Evolutionary conservation across 225 moss, liverwort and hornwort species (phyloP), one percentile per base, ranked within the genome.

Genomic region (Polytrichum commune): DNA sequence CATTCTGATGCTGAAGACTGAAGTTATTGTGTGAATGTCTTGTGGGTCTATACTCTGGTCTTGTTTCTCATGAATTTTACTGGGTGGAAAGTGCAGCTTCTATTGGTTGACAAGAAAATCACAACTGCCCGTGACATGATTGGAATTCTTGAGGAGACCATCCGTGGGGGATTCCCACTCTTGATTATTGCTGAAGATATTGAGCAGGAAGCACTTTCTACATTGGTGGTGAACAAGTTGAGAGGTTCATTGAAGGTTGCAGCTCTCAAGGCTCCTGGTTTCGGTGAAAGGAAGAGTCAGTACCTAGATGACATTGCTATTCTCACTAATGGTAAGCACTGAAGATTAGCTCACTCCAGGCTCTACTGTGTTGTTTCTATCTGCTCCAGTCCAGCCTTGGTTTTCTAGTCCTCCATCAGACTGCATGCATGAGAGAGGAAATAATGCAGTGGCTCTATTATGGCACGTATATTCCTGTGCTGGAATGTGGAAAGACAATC

Each of bases 91-190:
- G 5, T 75, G 74, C 96, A 96, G 93, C 76, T 97, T 4, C 84
- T 94, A 1, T 68, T 97, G 75, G 96, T 97, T 18, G 94, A 97
- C 72, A 97, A 97, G 97, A 97, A 97, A 75, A 94, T 97, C 29
- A 79, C 85, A 7, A 97, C 96, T 0, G 96, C 96, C 3, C 96
- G 96, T 18, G 96, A 97, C 61, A 94, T 97, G 92, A 91, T 97
- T 26, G 96, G 96, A 55, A 94, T 97, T 63, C 73, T 97, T 16
- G 96, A 97, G 71, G 96, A 97, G 72, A 92, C 96, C 7, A 97
- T 97, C 33, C 94, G 96, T n/a, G 92, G 96, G n/a, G 96, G 86
- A 27, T 97, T 91, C 64, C 96, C 96, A 0, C 80, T 97, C 23
- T 46, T 97, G 65, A 92, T 97, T 8, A 82, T 97, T 27, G 96